phyloP scores from a whole-genome alignment of 2,329 filamentous ascomycete genomes.

The Fusarium caatingaense region DNA sequence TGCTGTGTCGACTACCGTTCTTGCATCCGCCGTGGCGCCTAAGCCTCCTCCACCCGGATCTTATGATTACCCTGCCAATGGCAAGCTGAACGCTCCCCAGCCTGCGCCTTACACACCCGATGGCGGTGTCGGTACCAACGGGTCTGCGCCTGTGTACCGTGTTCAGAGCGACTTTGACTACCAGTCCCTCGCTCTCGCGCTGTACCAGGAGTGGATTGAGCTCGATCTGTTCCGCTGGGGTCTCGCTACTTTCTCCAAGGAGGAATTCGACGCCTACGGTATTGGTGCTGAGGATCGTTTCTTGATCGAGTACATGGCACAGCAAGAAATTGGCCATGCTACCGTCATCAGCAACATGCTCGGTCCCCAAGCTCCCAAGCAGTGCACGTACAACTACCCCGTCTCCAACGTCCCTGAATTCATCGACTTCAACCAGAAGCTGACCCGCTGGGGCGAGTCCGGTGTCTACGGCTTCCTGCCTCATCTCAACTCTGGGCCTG shows the following conservation, averaged over 20 bases:
- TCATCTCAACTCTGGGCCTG: conserved; percentile 80
- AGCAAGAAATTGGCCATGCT: conserved; percentile 82
- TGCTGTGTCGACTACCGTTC: conserved; percentile 68
- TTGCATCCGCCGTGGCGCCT: conserved; percentile 66
- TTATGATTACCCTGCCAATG: conserved; percentile 78
- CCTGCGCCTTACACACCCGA: conserved; percentile 78
- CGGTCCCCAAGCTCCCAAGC: conserved; percentile 73
- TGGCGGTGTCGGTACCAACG: conserved; percentile 82
- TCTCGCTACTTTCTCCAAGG: conserved; percentile 73
- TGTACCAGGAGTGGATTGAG: conserved; percentile 89
- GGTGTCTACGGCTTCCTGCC: conserved; percentile 85
- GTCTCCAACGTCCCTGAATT: conserved; percentile 79
- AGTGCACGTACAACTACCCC: conserved; percentile 87
- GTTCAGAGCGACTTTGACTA: conserved; percentile 87
- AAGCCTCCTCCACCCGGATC: conserved; percentile 69
- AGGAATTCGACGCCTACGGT: conserved; percentile 76
- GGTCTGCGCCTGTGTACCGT: conserved; percentile 79
- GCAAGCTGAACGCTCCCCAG: conserved; percentile 72
- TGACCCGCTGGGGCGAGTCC: conserved; percentile 84
- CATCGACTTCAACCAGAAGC: conserved; percentile 85
- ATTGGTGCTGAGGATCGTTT: conserved; percentile 75
- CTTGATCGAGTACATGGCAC: conserved; percentile 79
- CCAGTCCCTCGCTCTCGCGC: conserved; percentile 76
- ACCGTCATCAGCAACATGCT: conserved; percentile 83
- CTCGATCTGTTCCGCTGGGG: conserved; percentile 85